Evolutionary conservation across 768 basidiomycete genomes (phyloP), one percentile per base, ranked within the genome.

Genomic region (Pholiota microspora): DNA sequence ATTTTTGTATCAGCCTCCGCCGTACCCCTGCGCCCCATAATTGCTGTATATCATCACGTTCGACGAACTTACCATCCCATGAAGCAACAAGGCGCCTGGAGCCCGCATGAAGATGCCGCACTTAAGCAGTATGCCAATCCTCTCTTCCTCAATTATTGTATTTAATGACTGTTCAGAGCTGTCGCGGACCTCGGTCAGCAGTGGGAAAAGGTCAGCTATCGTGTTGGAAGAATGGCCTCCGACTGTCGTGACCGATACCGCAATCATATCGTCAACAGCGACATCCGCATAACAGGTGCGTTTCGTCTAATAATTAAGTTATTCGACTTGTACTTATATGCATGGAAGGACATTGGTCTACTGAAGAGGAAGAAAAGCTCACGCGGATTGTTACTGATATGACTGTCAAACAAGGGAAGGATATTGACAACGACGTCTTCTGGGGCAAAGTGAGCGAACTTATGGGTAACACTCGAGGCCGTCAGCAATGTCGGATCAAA

Each of bases 171-270:
- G 56, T 48, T 28, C 54, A 93, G 92, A 53, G 88, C 89, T 21
- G 85, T 94, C 15, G 66, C 67, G 5, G 79, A 84, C 45, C 69
- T 84, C 23, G 92, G 92, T 12, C 86, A 88, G 58, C 81, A 84
- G 63, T 94, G 92, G 92, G 87, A 90, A 70, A 88, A 85, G 62
- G 79, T 94, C 40, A 84, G 86, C 63, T 70, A 70, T 38, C 67
- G 76, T 16, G 89, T 94, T 4, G 88, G 88, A 23, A 78, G 92
- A 38, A 85, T 83, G 79, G 83, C 88, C 15, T 75, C 84, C 2
- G 92, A 94, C 65, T 94, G 92, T 68, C 80, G 92, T 8, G 92
- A 94, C 69, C 80, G 92, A 51, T 93, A 86, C 69, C 85, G 92
- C 49, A 94, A 94, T 65, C 88, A 94, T 61, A 79, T 94, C 25